Base-by-base conservation (phyloP, 208 protist genomes). In the Trypanosoma platydactyli region DNA sequence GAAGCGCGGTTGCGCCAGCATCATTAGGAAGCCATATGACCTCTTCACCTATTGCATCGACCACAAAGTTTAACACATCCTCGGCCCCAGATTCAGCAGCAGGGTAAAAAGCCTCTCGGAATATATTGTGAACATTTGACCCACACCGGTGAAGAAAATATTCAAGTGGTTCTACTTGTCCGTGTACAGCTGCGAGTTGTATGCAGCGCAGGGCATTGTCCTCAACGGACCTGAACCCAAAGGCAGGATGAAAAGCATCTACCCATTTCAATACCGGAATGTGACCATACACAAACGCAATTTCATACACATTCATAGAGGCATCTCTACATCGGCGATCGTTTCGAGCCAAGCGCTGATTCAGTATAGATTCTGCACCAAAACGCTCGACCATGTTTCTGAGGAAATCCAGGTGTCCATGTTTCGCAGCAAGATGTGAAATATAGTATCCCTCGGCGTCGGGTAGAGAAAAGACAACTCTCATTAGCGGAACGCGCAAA, bases 41-140 rank as follows among this genome's bases (percentile, higher is more conserved):
- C 20, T 76, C 66, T 0, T 35, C 54, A 5, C 69, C 56, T 30
- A 81, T 55, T 20, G 24, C 49, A 12, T 67, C 42, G 13, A 83
- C 24, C 30, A 84, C 70, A 74, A 77, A 86, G 16, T 63, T 22
- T 6, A 86, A 56, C 20, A 82, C 69, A 42, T 51, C 27, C 16
- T 51, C 50, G 42, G 80, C 72, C 1, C 81, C 84, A 15, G 71
- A 71, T 48, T 87, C 81, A 6, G 79, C 72, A 7, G 76, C 79
- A 46, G 80, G 41, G 22, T 69, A 71, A 0, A 73, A 64, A 0
- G 58, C 33, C 20, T 69, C 52, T 16, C 51, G 18, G 27, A 85
- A 53, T 13, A 42, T 52, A 27, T 18, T 20, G 27, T 46, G 45
- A 40, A 16, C 25, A 3, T 7, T 20, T 35, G 48, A 25, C 35